A percentile compares a stretch with the other conserved stretches of the same genome.
Conservation (phyloP, 768 basidiomycete genomes). For the Phylloporus rhodoxanthus region DNA sequence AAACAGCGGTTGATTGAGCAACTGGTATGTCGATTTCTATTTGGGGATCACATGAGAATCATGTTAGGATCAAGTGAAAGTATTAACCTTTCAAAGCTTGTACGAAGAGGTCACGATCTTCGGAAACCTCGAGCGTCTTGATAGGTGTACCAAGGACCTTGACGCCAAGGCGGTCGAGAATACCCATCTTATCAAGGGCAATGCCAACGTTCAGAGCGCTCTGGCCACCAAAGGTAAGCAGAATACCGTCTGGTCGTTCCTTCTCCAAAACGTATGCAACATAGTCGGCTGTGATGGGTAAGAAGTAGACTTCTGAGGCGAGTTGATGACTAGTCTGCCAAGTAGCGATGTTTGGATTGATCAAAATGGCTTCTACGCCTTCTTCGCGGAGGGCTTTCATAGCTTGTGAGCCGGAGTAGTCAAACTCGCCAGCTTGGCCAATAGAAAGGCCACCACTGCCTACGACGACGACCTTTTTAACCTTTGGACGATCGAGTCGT, state of each 20-base stretch:
- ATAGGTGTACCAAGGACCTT: conserved; percentile 95
- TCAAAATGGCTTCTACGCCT: conserved; percentile 88
- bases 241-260: conserved; percentile 94
- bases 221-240: conserved; percentile 97
- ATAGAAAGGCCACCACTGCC: conserved; percentile 95
- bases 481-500: conserved; percentile 83
- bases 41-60: conserved; percentile 4
- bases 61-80: not conserved
- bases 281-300: conserved; percentile 94
- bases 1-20: conserved; percentile 93
- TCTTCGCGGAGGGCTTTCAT: conserved; percentile 96
- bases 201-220: conserved; percentile 98
- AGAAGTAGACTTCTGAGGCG: conserved; percentile 94
- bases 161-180: conserved; percentile 87
- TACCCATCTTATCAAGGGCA: conserved; percentile 92
- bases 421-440: conserved; percentile 98
- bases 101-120: conserved; percentile 93
- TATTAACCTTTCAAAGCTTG: conserved; percentile 86
- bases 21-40: conserved; percentile 97
- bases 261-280: conserved; percentile 98
- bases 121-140: conserved; percentile 90
- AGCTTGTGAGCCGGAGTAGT: conserved; percentile 98
- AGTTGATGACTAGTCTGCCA: conserved; percentile 99
- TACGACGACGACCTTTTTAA: conserved; percentile 92
- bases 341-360: conserved; percentile 98